These are phyloP conservation scores for Thinopyrum obtusiflorum DNA, from an alignment of 202 grass and related monocot species.

Conservation along the genomic window DNA sequence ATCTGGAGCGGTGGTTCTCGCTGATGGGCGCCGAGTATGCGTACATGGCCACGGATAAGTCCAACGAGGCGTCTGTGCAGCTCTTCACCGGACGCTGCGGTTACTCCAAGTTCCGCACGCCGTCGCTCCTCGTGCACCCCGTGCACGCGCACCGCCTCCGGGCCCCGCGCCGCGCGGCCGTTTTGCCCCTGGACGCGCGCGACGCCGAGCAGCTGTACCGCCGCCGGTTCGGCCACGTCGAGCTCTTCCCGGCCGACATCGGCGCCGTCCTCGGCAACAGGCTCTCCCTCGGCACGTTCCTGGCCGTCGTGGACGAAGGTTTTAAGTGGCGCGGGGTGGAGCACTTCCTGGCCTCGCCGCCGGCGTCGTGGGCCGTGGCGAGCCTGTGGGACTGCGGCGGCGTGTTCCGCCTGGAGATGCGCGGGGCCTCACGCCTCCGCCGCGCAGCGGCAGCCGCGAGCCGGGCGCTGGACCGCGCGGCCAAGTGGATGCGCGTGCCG, in stretches of 20 bases:
- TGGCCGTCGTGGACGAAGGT: constrained; percentile 35
- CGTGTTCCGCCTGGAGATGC: constrained; percentile 79
- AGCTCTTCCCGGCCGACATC: constrained; percentile 89
- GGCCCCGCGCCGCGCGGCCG: constrained; percentile 13
- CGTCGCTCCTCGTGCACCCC: constrained; percentile 77
- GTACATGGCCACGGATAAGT: constrained; percentile 85
- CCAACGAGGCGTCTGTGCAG: constrained; percentile 72
- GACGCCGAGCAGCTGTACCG: constrained; percentile 74
- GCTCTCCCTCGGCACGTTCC: constrained; percentile 67
- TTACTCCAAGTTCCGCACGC: constrained; percentile 87
- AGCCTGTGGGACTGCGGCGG: constrained; percentile 83
- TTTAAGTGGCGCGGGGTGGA: constrained; percentile 48
- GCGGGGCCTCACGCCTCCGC: constrained; percentile 54
- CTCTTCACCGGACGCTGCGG: constrained; percentile 73
- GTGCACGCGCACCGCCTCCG: constrained; percentile 66
- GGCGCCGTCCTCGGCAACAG: constrained; percentile 61
- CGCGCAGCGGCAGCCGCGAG: constrained; percentile 38
- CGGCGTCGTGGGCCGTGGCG: constrained; percentile 75
- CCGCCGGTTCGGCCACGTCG: constrained; percentile 41
- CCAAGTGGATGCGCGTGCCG: constrained; percentile 69
- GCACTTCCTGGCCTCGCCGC: constrained; percentile 50
- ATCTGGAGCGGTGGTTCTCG: constrained; percentile 76
- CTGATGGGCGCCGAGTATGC: constrained; percentile 61
- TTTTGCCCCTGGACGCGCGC: constrained; percentile 35
- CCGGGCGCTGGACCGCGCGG: constrained; percentile 49